Percentiles rank a stretch among this genome's conserved stretches.
Conservation (phyloP, 208 protist species). For the Phytomonas sp. region DNA sequence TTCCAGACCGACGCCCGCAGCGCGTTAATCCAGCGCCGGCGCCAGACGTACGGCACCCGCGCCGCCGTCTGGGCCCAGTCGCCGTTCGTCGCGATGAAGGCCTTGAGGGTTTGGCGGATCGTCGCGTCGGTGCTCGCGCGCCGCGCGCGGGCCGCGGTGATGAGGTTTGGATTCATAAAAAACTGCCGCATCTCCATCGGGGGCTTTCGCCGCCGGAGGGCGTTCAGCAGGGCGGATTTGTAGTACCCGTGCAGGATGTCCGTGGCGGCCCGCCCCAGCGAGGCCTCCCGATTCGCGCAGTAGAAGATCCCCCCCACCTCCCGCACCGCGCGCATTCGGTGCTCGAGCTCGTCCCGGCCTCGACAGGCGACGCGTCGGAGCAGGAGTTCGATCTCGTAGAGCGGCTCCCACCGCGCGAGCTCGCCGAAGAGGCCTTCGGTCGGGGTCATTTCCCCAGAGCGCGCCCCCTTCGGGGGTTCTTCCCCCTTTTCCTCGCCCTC, state of each 20-base stretch:
- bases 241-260: constrained; percentile 81
- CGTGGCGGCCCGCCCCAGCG: constrained; percentile 60
- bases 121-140: constrained; percentile 53
- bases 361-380: constrained; percentile 57
- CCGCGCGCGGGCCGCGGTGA: constrained; percentile 54
- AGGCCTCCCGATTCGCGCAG: constrained; percentile 67
- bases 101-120: constrained; percentile 56
- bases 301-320: constrained; percentile 73
- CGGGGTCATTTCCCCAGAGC: too few species aligned
- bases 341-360: constrained; percentile 33
- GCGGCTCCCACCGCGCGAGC: constrained; percentile 57
- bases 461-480: too few species aligned
- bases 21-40: constrained; percentile 71
- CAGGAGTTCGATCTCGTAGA: constrained; percentile 61
- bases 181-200: constrained; percentile 60
- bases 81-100: constrained; percentile 48
- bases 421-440: constrained; percentile 31
- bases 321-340: constrained; percentile 54
- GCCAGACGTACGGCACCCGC: constrained; percentile 62
- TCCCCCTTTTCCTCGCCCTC: neutral
- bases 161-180: constrained; percentile 42
- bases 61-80: constrained; percentile 54
- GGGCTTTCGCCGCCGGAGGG: constrained; percentile 50
- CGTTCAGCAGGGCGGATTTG: constrained; percentile 68
- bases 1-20: constrained; percentile 77